Conservation (phyloP, 257 asterid genomes). For the Forsythia viridissima region DNA sequence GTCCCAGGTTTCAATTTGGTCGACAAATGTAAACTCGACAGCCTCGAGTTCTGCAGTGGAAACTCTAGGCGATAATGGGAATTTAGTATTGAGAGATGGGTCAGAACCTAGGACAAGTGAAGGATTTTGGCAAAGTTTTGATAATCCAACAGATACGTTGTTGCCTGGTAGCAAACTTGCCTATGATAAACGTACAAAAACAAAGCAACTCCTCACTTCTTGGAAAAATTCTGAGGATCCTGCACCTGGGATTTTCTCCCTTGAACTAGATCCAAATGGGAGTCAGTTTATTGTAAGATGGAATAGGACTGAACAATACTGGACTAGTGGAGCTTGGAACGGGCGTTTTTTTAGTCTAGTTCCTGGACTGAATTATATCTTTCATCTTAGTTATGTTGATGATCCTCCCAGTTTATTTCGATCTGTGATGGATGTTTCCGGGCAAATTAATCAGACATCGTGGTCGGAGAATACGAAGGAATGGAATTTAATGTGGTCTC, state of each 20-base stretch:
- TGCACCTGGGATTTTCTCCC: conserved; percentile 16
- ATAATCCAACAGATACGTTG: conserved; percentile 20
- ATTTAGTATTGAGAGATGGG: conserved; percentile 22
- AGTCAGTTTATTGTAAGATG: conserved; percentile 6
- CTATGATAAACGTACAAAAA: background rate
- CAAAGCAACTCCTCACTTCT: conserved; percentile 4
- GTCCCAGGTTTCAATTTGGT: conserved; percentile 6
- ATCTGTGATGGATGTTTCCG: conserved; percentile 43
- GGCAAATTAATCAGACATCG: conserved; percentile 37
- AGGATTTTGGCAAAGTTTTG: conserved; percentile 25
- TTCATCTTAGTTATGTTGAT: conserved; percentile 30
- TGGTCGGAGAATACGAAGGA: conserved; percentile 25
- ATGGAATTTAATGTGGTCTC: conserved; percentile 47
- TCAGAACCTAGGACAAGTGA: background rate
- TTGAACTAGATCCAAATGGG: conserved; percentile 13
- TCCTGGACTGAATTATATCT: conserved; percentile 32
- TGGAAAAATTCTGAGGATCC: conserved; percentile 30
- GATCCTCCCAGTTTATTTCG: conserved; percentile 18
- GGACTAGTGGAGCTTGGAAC: conserved; percentile 24
- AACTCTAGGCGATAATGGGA: conserved; percentile 19
- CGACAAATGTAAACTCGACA: conserved; percentile 12
- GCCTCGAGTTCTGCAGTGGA: conserved; percentile 1
- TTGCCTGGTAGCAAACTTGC: conserved; percentile 7
- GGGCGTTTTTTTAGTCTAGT: conserved; percentile 1
- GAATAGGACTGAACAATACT: conserved; percentile 19